Conservation (phyloP, 495 filamentous ascomycete genomes). For the Neurospora intermedia region DNA sequence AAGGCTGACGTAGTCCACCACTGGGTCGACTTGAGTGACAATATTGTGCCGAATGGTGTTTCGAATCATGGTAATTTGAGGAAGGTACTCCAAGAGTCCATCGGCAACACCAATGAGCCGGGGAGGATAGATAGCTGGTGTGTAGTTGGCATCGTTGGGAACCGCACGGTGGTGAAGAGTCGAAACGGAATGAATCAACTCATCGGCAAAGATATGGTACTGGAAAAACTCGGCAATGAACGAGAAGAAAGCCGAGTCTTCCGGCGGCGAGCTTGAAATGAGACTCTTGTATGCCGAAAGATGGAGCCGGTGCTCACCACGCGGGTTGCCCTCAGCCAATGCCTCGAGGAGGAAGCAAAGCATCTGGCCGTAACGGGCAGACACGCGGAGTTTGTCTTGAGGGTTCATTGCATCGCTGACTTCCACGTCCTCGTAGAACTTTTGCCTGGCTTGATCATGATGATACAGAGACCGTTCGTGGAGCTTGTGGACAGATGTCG, state of each 20-base stretch:
- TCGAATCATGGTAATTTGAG: conserved; percentile 67
- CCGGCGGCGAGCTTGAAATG: conserved; percentile 47
- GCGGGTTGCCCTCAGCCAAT: conserved; percentile 64
- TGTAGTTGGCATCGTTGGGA: conserved; percentile 52
- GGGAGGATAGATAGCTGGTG: conserved; percentile 65
- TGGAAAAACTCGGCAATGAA: conserved; percentile 92
- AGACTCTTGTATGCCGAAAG: conserved; percentile 66
- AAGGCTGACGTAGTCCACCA: conserved; percentile 64
- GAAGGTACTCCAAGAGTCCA: conserved; percentile 70
- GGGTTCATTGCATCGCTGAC: conserved; percentile 26
- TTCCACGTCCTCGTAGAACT: conserved; percentile 39
- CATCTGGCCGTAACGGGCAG: conserved; percentile 63
- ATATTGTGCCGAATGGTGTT: conserved; percentile 64
- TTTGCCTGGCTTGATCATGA: conserved; percentile 49
- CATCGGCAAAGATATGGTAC: conserved; percentile 77
- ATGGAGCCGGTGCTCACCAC: conserved; percentile 72
- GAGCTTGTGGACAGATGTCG: conserved; percentile 31
- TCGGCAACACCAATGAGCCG: conserved; percentile 79
- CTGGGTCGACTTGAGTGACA: conserved; percentile 49
- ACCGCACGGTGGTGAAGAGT: conserved; percentile 39
- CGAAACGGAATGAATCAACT: conserved; percentile 59
- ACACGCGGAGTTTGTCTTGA: conserved; percentile 40
- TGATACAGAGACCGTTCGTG: conserved; percentile 42
- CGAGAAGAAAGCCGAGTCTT: conserved; percentile 55
- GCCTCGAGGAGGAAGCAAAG: conserved; percentile 74